Evolutionary conservation across 805 yeast genomes (phyloP).

Genomic region (Clavispora carvajalis): DNA sequence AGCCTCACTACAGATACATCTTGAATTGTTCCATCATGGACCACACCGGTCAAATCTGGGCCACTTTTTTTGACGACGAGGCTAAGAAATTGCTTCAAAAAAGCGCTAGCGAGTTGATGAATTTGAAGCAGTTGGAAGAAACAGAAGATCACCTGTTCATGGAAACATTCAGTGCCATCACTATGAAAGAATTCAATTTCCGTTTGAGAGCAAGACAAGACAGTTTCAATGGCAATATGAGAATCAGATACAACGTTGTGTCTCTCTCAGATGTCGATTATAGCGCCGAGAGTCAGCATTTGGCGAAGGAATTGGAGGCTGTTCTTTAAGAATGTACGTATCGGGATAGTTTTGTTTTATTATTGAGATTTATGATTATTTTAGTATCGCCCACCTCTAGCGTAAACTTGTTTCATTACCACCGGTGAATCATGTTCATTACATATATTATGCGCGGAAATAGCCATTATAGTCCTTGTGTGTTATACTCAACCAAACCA

Average conservation of each 20-base stretch:
- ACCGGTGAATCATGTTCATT: too few species aligned
- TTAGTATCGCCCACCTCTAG: too few species aligned
- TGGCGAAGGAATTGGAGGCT: slow-evolving; percentile 39
- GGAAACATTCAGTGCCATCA: slow-evolving; percentile 40
- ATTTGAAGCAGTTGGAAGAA: slow-evolving; percentile 24
- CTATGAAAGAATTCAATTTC: slow-evolving; percentile 68
- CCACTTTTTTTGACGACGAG: slow-evolving; percentile 80
- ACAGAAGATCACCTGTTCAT: slow-evolving; percentile 42
- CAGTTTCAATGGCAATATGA: slow-evolving; percentile 69
- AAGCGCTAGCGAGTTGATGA: slow-evolving; percentile 57
- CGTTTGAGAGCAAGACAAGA: slow-evolving; percentile 81
- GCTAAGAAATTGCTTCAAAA: slow-evolving; percentile 65
- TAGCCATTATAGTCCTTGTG: background rate
- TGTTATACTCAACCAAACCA: slow-evolving; percentile 43
- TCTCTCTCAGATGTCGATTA: slow-evolving; percentile 50
- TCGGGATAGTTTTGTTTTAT: background rate
- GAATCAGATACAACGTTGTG: slow-evolving; percentile 70
- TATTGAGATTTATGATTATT: slow-evolving; percentile 1
- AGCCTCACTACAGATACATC: slow-evolving; percentile 77
- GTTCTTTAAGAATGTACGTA: slow-evolving; percentile 4
- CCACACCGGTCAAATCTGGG: slow-evolving; percentile 77
- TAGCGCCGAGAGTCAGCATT: slow-evolving; percentile 53
- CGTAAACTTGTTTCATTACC: too few species aligned
- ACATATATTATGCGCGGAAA: too few species aligned
- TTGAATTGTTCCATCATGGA: slow-evolving; percentile 76